Conservation (phyloP, 176 grass and related monocot genomes). For the Tillandsia leiboldiana region DNA sequence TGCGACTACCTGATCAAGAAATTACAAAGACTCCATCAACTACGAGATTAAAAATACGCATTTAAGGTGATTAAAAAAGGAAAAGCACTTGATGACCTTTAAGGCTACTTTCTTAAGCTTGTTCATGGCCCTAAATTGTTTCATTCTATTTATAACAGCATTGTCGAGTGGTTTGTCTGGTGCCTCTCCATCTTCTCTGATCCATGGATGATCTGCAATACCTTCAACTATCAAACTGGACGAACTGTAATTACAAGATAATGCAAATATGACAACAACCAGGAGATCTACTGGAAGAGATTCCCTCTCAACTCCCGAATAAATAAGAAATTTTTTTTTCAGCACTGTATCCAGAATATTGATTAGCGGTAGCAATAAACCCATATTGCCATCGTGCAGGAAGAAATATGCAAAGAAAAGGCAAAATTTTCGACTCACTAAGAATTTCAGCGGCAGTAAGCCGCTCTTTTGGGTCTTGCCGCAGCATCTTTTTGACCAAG, state of each 20-base stretch:
- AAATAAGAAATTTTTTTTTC: too few species aligned
- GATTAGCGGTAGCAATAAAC: too few species aligned
- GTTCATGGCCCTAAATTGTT: conserved; percentile 99
- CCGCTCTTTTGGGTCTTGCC: conserved; percentile 81
- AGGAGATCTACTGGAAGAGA: not conserved
- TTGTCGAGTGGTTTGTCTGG: conserved; percentile 96
- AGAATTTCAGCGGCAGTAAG: conserved; percentile 88
- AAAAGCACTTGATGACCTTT: conserved; percentile 56
- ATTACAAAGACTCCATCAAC: conserved; percentile 11
- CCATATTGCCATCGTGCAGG: not conserved
- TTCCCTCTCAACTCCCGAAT: too few species aligned
- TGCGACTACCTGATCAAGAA: conserved; percentile 57
- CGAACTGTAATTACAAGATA: conserved; percentile 14
- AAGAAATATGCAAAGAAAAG: conserved; percentile 4
- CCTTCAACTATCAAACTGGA: conserved; percentile 31
- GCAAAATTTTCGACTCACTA: conserved; percentile 30
- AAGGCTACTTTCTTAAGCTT: conserved; percentile 99
- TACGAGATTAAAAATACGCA: not conserved
- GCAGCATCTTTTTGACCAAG: conserved; percentile 87
- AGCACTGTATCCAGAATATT: too few species aligned
- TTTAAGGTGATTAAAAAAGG: not conserved
- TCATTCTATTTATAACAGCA: conserved; percentile 93
- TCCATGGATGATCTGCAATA: conserved; percentile 79
- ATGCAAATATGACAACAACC: not conserved
- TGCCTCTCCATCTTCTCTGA: conserved; percentile 95